Evolutionary conservation across 495 filamentous ascomycete species (phyloP).

Genomic region (Amphirosellinia nigrospora): DNA sequence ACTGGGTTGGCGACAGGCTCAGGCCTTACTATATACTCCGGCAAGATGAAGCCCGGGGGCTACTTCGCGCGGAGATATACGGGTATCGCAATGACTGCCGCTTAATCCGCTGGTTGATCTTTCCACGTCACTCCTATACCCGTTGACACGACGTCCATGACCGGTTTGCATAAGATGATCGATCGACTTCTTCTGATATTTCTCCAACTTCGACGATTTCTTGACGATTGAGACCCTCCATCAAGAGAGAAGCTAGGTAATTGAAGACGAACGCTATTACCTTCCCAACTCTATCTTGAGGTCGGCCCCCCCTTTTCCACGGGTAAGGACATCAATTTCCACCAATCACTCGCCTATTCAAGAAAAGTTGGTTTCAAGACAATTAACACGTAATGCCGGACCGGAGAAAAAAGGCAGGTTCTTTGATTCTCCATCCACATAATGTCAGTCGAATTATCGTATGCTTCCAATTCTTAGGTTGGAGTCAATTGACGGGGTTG

Average conservation of each 20-base stretch:
- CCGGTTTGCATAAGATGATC: not conserved
- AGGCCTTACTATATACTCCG: not conserved
- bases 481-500: not conserved
- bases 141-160: not conserved
- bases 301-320: not conserved
- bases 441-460: not conserved
- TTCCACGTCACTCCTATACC: not conserved
- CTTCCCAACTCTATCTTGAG: not conserved
- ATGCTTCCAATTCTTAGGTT: not conserved
- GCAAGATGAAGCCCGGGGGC: not conserved
- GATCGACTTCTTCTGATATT: not conserved
- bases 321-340: not conserved
- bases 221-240: not conserved
- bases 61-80: not conserved
- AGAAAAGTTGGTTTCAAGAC: not conserved
- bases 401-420: not conserved
- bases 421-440: constrained; percentile 10
- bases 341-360: not conserved
- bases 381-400: not conserved
- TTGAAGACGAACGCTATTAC: not conserved
- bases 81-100: not conserved
- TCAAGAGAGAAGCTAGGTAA: not conserved
- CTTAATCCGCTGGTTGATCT: not conserved
- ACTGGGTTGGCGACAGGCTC: not conserved
- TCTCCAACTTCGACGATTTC: not conserved